Base-by-base conservation (phyloP, 2,329 filamentous ascomycete genomes). In the Diplodia intermedia region DNA sequence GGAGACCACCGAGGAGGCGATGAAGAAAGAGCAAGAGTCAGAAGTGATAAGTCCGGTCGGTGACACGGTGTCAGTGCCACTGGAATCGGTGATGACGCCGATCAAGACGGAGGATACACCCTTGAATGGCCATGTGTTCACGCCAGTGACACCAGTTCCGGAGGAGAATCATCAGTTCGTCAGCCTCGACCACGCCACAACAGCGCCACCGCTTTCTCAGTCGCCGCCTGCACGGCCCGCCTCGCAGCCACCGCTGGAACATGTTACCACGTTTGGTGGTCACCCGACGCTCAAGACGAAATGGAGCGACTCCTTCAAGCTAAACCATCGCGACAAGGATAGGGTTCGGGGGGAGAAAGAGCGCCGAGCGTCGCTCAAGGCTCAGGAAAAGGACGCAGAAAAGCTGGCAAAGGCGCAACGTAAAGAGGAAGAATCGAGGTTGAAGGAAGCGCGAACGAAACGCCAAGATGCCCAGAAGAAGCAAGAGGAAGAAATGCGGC, bases 21-120 rank as follows among this genome's bases (percentile, higher is more conserved):
- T 90, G 74, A 82, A 87, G 74, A 89, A 89, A 68, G 94, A 98
- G 79, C 91, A 96, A 76, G 93, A 96, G 74, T 90, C 88, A 56
- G 93, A 97, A 77, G 90, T 90, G 12, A 79, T 85, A 47, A 76
- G 78, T 12, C 77, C 80, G 74, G 69, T 77, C 80, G 89, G 85
- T 78, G 90, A 89, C 75, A 85, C 86, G 67, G 87, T 72, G 84
- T 85, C 67, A 85, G 83, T 71, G 81, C 87, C 54, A 78, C 83
- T 12, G 73, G 89, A 71, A 82, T 83, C 67, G 81, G 65, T 67
- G 11, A 52, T 29, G 7, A 11, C 55, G 43, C 47, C 55, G 6
- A 78, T 47, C 72, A 82, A 74, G 29, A 66, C 71, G n/a, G 66
- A 68, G 18, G 66, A 68, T 3, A 14, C 26, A 12, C 54, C 52